Conservation (phyloP, 305 asterid species). For the Fraxinus paxiana region DNA sequence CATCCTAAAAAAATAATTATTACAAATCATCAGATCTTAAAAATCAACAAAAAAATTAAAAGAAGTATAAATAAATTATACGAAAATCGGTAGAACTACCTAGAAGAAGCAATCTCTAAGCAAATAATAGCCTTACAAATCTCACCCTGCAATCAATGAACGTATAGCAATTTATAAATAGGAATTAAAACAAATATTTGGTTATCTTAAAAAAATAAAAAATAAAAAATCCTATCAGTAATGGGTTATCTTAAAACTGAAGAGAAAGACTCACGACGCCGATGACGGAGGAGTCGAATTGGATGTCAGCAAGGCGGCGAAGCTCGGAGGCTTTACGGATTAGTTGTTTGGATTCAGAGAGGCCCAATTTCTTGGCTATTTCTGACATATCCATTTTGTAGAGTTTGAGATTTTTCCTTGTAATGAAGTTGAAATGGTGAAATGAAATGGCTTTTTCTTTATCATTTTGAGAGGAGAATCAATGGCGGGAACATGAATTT, state of each 20-base stretch:
- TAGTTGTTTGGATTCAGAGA: constrained; percentile 56
- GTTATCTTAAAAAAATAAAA: neutral
- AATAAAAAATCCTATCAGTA: neutral
- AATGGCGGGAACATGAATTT: neutral
- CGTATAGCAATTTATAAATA: neutral
- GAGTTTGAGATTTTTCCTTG: neutral
- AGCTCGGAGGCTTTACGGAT: constrained; percentile 87
- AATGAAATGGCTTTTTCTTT: neutral
- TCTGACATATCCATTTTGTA: constrained; percentile 60
- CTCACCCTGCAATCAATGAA: constrained; percentile 60
- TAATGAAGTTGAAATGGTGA: neutral
- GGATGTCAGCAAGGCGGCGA: constrained; percentile 86
- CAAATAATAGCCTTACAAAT: constrained; percentile 87
- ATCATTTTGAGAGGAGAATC: neutral
- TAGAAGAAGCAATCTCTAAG: constrained; percentile 78
- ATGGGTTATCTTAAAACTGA: neutral
- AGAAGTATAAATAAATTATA: neutral
- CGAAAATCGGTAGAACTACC: constrained; percentile 32
- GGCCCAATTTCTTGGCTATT: constrained; percentile 63
- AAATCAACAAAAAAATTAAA: neutral
- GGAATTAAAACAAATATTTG: neutral
- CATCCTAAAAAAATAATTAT: constrained; percentile 45
- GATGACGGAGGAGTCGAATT: constrained; percentile 74
- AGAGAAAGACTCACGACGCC: constrained; percentile 58
- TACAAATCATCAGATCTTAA: constrained; percentile 4